Evolutionary conservation across 2,329 filamentous ascomycete species (phyloP), one percentile per base, ranked within the genome.

Genomic region (Metarhizium album): DNA sequence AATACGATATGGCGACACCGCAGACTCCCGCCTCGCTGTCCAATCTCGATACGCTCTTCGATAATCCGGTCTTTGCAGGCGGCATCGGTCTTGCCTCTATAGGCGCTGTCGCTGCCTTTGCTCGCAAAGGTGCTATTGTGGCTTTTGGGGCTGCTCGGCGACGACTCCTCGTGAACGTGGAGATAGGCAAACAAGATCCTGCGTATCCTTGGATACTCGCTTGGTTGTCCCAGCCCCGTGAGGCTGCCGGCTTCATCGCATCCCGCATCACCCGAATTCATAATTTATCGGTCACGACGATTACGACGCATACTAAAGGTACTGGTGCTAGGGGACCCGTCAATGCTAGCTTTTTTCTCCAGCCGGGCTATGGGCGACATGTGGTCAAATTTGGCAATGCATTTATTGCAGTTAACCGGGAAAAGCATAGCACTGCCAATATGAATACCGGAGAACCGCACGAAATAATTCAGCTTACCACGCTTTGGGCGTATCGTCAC

Each of bases 121-220:
- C 84, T 29, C 89, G 93, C 55, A 85, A 85, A 62, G 87, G 87
- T 33, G 67, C 86, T 53, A 79, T 90, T 53, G 75, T 82, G 60
- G 82, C 82, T 50, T 83, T 84, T n/a, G 78, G 79, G 42, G 75
- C 94, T 51, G 71, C 95, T 52, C 86, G 88, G 47, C 83, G 86
- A 49, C 87, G 91, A 46, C 82, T 98, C 70, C 82, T 98, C 29
- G 88, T 97, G 60, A 90, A 96, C 61, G 83, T 98, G 61, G 93
- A 98, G 69, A 95, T 98, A 67, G 91, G 87, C 67, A 87, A 89
- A 64, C 87, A 91, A 61, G 93, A 98, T 69, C 83, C 89, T 43
- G 90, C 91, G 2, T 98, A 97, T 65, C 83, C 83, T 40, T 97
- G 90, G 91, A 82, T 98, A 42, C 76, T 98, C 9, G 84, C 90